Base-by-base conservation (phyloP, 163 green algal species). In the Coccomyxa subellipsoidea region DNA sequence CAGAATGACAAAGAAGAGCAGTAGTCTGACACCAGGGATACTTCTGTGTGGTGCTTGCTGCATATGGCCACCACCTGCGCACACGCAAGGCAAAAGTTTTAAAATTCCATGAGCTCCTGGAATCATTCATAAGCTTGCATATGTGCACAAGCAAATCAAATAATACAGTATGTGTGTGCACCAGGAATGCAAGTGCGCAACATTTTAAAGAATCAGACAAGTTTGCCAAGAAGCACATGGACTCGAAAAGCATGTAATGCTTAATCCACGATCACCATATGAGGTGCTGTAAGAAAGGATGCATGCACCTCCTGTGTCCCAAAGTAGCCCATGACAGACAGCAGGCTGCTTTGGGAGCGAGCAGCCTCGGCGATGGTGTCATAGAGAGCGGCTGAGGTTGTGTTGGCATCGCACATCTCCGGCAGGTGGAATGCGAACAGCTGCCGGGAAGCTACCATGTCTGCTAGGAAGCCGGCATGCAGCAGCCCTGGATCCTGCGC, bases 321-420 rank as follows among this genome's bases (percentile, higher is more conserved):
- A 36, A 77, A 85, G 77, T 85, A 85, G 23, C 82, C 82, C 66
- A 82, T 76, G 23, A 85, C 69, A n/a, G 71, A 69, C n/a, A 85
- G 69, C 77, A 81, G 27, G 12, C 32, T 37, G 12, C 76, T 47
- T 23, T 69, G 23, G 7, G 25, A 10, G 38, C 73, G 76, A 15
- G 82, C 77, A 32, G 21, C 31, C 31, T 35, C 4, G 7, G 69
- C 78, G 25, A 85, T 80, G n/a, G 29, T 75, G 29, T 66, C 21
- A 39, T 54, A 85, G 23, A 85, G 77, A 34, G 34, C 40, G 4
- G 78, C 39, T 29, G 71, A 36, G 25, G 66, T 18, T 4, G 35
- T 53, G 2, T 54, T 78, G 7, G 76, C 34, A 12, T 23, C 66
- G 77, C 82, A 85, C 66, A 79, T 71, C 37, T 83, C 38, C 18